These are phyloP conservation scores for Neurospora pannonica DNA, from an alignment of 495 filamentous ascomycete genomes.

Conservation along the genomic window DNA sequence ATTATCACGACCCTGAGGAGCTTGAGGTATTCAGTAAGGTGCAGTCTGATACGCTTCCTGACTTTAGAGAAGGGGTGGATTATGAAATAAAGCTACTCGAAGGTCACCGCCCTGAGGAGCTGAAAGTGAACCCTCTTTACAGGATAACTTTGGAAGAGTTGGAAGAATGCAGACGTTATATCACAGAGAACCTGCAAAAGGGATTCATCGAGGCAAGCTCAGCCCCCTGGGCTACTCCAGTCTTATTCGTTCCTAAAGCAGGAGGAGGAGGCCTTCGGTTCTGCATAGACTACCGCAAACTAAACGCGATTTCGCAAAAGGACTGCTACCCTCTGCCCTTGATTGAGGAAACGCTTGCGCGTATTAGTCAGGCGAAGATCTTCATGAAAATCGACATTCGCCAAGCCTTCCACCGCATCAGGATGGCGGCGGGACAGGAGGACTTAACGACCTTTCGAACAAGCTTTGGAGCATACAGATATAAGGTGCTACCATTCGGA, in stretches of 20 bases:
- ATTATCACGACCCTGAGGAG: background rate
- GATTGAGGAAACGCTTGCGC: conserved; percentile 31
- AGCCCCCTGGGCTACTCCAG: conserved; percentile 11
- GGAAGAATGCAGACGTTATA: conserved; percentile 5
- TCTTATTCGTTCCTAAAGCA: conserved; percentile 30
- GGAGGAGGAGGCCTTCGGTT: conserved; percentile 23
- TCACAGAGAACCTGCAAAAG: conserved; percentile 4
- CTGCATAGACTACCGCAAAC: conserved; percentile 17
- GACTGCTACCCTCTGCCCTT: conserved; percentile 36
- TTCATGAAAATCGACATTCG: conserved; percentile 34
- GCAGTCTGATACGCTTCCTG: background rate
- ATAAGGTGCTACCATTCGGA: conserved; percentile 25
- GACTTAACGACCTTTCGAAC: conserved; percentile 24
- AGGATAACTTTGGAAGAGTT: conserved; percentile 18
- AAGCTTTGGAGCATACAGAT: conserved; percentile 20
- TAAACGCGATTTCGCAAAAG: conserved; percentile 32
- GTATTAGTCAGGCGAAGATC: conserved; percentile 24
- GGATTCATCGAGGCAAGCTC: conserved; percentile 1
- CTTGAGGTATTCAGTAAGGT: background rate
- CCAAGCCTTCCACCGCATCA: conserved; percentile 19
- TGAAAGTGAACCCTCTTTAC: conserved; percentile 14
- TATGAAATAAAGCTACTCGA: background rate
- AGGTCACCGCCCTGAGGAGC: background rate
- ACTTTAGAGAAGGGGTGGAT: background rate
- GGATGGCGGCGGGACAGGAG: conserved; percentile 19